Evolutionary conservation across 345 rosid genomes (phyloP), one percentile per base, ranked within the genome.

Genomic region (Iberis pinnata): DNA sequence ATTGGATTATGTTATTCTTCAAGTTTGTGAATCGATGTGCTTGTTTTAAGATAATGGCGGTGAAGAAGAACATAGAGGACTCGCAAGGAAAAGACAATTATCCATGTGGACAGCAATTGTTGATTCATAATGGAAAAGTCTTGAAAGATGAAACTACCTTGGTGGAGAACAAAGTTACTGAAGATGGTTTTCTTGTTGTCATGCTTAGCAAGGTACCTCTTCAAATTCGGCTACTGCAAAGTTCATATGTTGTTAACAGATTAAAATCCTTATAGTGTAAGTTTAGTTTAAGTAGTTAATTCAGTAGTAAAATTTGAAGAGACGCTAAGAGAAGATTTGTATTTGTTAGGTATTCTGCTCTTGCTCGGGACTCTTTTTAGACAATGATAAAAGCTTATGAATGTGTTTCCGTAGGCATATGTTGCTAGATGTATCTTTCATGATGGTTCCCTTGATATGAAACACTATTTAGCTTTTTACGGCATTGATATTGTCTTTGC

Each of bases 121-220:
- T 92, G 79, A 88, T 92, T 76, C 96, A 92, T 60, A 88, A 88
- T 68, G 99, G 99, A 33, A 93, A 93, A 74, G 94, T 93, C 43
- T 72, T 93, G 85, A 88, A 93, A 70, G 99, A 93, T 39, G 98
- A 92, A 72, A 92, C 95, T 36, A 83, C 90, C 4, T 58, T 92
- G 38, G 78, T 76, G 5, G 90, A 85, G 27, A 92, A 83, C 38
- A 83, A 88, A 43, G 97, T 93, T 46, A 55, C 84, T 1, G 99
- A 93, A 56, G 94, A 88, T 69, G 99, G 97, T 15, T 93, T 93
- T 67, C 86, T 93, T 18, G 99, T 93, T 39, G 99, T 93, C 55
- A 93, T 93, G 99, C 99, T 93, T 47, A 93, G 97, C 78, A 93
- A 92, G 96, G 95, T 85, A 63, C 27, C 45, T 53, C 40, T 5